phyloP scores from a whole-genome alignment of 192 early-diverging fungal species.

The Gonapodya prolifera region DNA sequence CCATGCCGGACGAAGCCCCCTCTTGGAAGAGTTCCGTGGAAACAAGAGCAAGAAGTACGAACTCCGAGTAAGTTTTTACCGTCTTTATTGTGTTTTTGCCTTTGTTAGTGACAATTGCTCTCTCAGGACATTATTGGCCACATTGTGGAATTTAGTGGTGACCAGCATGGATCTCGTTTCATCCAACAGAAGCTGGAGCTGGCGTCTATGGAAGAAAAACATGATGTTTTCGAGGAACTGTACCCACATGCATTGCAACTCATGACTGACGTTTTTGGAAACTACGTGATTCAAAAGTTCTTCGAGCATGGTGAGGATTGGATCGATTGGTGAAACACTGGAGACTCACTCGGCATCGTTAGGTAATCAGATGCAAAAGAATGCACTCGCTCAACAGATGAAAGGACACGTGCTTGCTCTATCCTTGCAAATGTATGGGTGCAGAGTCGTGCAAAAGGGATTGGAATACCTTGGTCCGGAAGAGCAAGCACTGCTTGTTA shows the following conservation, averaged over 20 bases:
- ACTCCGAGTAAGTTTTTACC: slow-evolving; percentile 44
- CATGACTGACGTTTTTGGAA: slow-evolving; percentile 99
- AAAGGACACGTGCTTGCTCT: slow-evolving; percentile 86
- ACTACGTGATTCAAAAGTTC: slow-evolving; percentile 99
- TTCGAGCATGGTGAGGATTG: slow-evolving; percentile 79
- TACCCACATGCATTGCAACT: slow-evolving; percentile 78
- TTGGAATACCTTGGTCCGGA: slow-evolving; percentile 85
- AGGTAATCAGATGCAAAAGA: slow-evolving; percentile 78
- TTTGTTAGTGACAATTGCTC: neutral
- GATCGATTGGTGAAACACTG: neutral
- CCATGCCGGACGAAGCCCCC: slow-evolving; percentile 1
- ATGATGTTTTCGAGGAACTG: slow-evolving; percentile 94
- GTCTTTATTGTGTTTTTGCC: slow-evolving; percentile 6
- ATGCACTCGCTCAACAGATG: slow-evolving; percentile 86
- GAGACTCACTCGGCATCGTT: neutral
- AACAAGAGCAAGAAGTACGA: slow-evolving; percentile 98
- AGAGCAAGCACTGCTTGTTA: slow-evolving; percentile 81
- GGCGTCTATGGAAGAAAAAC: slow-evolving; percentile 83
- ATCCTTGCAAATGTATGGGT: slow-evolving; percentile 98
- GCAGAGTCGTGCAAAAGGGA: slow-evolving; percentile 97
- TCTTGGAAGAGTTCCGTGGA: slow-evolving; percentile 88
- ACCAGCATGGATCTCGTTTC: slow-evolving; percentile 97
- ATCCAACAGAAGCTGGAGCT: slow-evolving; percentile 98
- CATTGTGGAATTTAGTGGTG: slow-evolving; percentile 96
- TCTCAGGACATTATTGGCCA: slow-evolving; percentile 74